A percentile compares a stretch with the other conserved stretches of the same genome.
Conservation (phyloP, 805 yeast species). For the Candida silvicultrix region DNA sequence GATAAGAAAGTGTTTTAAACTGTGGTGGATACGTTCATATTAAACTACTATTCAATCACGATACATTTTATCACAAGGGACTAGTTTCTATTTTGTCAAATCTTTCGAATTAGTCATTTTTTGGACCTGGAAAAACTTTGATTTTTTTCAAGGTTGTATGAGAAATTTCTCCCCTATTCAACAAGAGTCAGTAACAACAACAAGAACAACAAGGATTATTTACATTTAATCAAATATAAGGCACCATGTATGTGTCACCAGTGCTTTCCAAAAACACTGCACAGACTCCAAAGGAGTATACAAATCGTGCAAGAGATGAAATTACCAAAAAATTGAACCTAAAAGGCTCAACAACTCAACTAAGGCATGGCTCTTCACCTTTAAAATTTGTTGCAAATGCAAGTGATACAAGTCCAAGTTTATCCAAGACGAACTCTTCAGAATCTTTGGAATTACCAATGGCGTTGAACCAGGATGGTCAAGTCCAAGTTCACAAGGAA, state of each 20-base stretch:
- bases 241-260: conserved; percentile 21
- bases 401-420: conserved; percentile 14
- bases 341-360: conserved; percentile 6
- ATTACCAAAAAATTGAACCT: conserved; percentile 19
- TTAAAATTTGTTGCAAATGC: conserved; percentile 20
- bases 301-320: conserved; percentile 24
- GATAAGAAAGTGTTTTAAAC: too few relatives aligned
- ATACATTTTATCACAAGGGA: too few relatives aligned
- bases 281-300: conserved; percentile 24
- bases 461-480: background rate
- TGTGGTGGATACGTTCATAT: too few relatives aligned
- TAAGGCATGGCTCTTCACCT: conserved; percentile 25
- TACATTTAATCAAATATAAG: too few relatives aligned
- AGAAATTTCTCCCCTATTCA: background rate
- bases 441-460: conserved; percentile 4
- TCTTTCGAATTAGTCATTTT: too few relatives aligned
- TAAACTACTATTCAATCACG: too few relatives aligned
- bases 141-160: background rate
- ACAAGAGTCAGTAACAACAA: background rate
- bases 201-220: too few relatives aligned
- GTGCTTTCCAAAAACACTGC: conserved; percentile 6
- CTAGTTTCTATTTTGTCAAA: too few relatives aligned
- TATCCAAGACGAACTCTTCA: conserved; percentile 14
- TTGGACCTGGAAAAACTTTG: background rate
- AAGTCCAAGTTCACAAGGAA: background rate